Conservation (phyloP, 2,329 filamentous ascomycete species). For the Colletotrichum brevisporum region DNA sequence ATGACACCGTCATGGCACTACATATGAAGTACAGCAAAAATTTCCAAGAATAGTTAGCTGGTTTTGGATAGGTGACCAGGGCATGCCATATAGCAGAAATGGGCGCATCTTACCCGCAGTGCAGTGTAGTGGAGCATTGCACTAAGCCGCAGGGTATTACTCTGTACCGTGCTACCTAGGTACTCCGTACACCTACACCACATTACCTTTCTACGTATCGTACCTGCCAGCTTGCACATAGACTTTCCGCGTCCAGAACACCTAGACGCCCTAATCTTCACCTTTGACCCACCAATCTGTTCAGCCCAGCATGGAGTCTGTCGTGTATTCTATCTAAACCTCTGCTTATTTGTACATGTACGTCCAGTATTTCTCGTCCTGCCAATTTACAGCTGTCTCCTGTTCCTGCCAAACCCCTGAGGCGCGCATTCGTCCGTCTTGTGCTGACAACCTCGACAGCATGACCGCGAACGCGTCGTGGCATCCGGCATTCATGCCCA, state of each 20-base stretch:
- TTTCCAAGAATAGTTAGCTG: too few species aligned
- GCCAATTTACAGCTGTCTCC: neutral
- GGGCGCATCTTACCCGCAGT: too few species aligned
- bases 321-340: slow-evolving; percentile 35
- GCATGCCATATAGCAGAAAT: too few species aligned
- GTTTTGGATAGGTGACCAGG: too few species aligned
- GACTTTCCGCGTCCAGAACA: slow-evolving; percentile 31
- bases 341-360: slow-evolving; percentile 40
- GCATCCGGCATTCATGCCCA: slow-evolving; percentile 59
- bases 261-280: slow-evolving; percentile 23
- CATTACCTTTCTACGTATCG: slow-evolving; percentile 9
- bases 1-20: too few species aligned
- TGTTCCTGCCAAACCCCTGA: slow-evolving; percentile 31
- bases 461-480: slow-evolving; percentile 53
- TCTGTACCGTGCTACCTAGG: too few species aligned
- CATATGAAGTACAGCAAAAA: too few species aligned
- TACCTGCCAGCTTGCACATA: slow-evolving; percentile 42
- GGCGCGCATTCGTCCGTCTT: slow-evolving; percentile 34
- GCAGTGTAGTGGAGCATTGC: neutral
- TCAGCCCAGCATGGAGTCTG: slow-evolving; percentile 35
- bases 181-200: too few species aligned
- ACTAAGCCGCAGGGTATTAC: slow-evolving; percentile 12
- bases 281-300: slow-evolving; percentile 28
- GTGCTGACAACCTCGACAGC: slow-evolving; percentile 46
- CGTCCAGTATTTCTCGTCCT: slow-evolving; percentile 4